phyloP scores from a whole-genome alignment of 805 yeast species.

The Kuraishia ogatae region DNA sequence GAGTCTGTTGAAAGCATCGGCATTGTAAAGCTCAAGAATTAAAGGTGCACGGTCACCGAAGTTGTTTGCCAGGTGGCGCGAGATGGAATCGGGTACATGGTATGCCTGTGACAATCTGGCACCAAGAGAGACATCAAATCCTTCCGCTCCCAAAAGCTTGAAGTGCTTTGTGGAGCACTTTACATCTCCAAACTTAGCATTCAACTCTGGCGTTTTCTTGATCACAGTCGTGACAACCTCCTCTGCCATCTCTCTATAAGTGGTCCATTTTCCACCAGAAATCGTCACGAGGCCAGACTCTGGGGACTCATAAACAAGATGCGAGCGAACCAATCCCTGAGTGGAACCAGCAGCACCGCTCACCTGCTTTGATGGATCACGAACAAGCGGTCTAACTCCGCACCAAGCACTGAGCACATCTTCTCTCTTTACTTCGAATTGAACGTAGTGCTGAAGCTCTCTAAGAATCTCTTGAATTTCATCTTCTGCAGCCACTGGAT shows the following conservation, averaged over 20 bases:
- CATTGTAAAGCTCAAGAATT: constrained; percentile 47
- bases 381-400: constrained; percentile 91
- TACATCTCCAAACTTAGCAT: constrained; percentile 5
- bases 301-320: constrained; percentile 58
- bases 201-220: constrained; percentile 30
- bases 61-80: constrained; percentile 75
- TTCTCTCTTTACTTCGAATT: constrained; percentile 79
- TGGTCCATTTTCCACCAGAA: constrained; percentile 98
- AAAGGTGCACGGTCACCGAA: constrained; percentile 88
- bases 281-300: constrained; percentile 76
- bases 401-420: constrained; percentile 96
- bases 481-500: constrained; percentile 79
- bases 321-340: constrained; percentile 87
- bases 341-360: constrained; percentile 44
- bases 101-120: constrained; percentile 78
- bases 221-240: constrained; percentile 78
- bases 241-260: constrained; percentile 96
- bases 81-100: constrained; percentile 61
- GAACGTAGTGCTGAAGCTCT: constrained; percentile 85
- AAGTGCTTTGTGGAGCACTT: constrained; percentile 42
- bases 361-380: constrained; percentile 58
- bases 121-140: constrained; percentile 63
- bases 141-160: constrained; percentile 73
- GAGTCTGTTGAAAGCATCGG: constrained; percentile 44
- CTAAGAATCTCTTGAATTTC: constrained; percentile 82